Percentiles rank a stretch among this genome's conserved stretches.
phyloP scores from a whole-genome alignment of 345 rosid species.

The Raphanus raphanistrum region DNA sequence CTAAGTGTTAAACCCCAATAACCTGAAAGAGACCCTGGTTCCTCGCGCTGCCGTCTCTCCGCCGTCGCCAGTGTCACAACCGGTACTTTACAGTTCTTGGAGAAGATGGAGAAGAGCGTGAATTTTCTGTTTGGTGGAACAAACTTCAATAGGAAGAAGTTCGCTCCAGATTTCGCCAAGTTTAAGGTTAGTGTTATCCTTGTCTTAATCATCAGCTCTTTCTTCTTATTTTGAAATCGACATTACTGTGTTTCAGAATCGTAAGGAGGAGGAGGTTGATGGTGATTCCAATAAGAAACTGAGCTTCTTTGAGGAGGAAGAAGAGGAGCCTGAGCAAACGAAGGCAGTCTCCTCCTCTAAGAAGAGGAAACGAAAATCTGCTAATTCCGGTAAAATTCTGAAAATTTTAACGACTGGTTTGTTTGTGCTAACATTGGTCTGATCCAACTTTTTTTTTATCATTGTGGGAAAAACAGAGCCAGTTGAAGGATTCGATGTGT shows the following conservation, averaged over 20 bases:
- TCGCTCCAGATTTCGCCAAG: conserved; percentile 57
- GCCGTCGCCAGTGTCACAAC: conserved; percentile 12
- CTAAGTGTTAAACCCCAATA: conserved; percentile 10
- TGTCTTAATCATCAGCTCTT: neutral
- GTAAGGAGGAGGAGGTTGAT: conserved; percentile 22
- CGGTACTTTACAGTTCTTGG: neutral
- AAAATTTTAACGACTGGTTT: neutral
- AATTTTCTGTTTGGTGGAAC: conserved; percentile 83
- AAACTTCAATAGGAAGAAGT: conserved; percentile 61
- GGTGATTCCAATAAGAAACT: conserved; percentile 37
- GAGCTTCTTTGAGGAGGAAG: conserved; percentile 43
- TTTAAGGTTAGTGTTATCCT: conserved; percentile 49
- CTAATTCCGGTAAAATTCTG: conserved; percentile 46
- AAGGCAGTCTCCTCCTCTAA: conserved; percentile 37
- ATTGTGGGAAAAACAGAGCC: conserved; percentile 37
- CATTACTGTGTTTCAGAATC: conserved; percentile 40
- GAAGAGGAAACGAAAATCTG: conserved; percentile 64
- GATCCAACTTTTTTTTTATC: neutral
- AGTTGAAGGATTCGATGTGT: conserved; percentile 83
- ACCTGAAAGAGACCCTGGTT: neutral
- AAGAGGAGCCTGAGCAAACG: conserved; percentile 40
- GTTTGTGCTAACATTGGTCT: neutral
- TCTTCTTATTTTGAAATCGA: neutral
- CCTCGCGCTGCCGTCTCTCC: neutral
- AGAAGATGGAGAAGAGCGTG: conserved; percentile 58